Evolutionary conservation across 768 basidiomycete genomes (phyloP).

Genomic region (Naganishia friedmannii): DNA sequence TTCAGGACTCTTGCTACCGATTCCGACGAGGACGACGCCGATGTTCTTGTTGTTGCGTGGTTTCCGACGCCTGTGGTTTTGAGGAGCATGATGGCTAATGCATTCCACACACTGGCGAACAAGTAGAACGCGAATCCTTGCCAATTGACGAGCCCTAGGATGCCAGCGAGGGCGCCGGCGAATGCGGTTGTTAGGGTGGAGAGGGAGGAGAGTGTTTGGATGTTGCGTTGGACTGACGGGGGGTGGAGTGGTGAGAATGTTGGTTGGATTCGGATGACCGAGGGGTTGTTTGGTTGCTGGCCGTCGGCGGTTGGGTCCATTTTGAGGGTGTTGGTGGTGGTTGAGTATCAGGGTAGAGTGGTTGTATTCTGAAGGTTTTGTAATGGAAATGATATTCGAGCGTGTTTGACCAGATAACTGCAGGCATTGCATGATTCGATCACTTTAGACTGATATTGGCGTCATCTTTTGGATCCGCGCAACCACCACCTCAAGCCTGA

Average conservation of each 20-base stretch:
- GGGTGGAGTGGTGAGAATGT: slow-evolving; percentile 43
- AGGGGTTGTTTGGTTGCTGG: not conserved
- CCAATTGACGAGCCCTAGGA: slow-evolving; percentile 82
- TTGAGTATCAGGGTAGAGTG: too few species aligned
- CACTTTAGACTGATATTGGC: not conserved
- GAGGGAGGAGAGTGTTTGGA: slow-evolving; percentile 43
- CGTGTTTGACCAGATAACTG: too few species aligned
- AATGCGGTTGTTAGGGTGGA: slow-evolving; percentile 68
- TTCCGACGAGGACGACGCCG: too few species aligned
- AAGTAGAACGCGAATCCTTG: slow-evolving; percentile 77
- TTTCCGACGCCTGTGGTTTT: slow-evolving; percentile 52
- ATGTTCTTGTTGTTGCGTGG: not conserved
- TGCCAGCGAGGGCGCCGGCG: slow-evolving; percentile 80
- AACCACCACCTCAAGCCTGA: not conserved
- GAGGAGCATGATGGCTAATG: slow-evolving; percentile 63
- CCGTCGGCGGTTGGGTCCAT: slow-evolving; percentile 3
- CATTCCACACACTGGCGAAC: slow-evolving; percentile 65
- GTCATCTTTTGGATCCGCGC: too few species aligned
- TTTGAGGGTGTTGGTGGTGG: not conserved
- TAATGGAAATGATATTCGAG: not conserved
- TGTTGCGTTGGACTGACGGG: slow-evolving; percentile 46
- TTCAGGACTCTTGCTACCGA: slow-evolving; percentile 29
- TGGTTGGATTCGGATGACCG: slow-evolving; percentile 27
- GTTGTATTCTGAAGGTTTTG: not conserved
- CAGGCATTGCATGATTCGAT: slow-evolving; percentile 1